Evolutionary conservation across 371 early-diverging fungal genomes (phyloP), one percentile per base, ranked within the genome.

Genomic region (Saksenaea oblongispora): DNA sequence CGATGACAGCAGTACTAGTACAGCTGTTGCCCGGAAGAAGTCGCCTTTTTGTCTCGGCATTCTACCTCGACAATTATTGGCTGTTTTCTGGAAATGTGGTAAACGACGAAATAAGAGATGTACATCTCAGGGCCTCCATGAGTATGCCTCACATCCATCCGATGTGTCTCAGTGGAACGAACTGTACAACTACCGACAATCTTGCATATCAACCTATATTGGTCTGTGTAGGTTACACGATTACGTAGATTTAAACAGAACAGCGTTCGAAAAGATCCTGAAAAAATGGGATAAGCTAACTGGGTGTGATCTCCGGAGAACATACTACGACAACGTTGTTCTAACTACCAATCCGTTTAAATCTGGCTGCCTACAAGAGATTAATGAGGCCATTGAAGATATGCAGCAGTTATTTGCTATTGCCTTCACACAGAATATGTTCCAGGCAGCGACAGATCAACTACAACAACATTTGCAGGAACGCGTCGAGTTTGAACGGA

Each of bases 221-320:
- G 35, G 35, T 11, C 47, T 95, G 1, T 84, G 85, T 34, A 94
- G 95, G 56, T 82, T 97, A 11, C 86, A 91, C 54, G 87, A 91
- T 5, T 99, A 90, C 66, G 87, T 89, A 39, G 86, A 91, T 44
- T 84, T 97, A 54, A 98, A 99, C 83, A 75, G 84, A 62, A 94
- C 93, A 0, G 97, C 96, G 10, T 98, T 99, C 73, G 79, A 82
- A 75, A 98, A 96, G 77, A 93, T 97, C 67, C 73, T 97, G 22
- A 97, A 96, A 71, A 97, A 98, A 77, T 94, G 89, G 68, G 98
- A 98, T 81, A 97, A 95, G 34, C 87, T 91, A 34, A 84, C 90
- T 1, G 73, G 75, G 17, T 74, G 74, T 15, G 76, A 82, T 15
- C 81, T 89, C 47, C 63, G 65, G 9, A 35, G 58, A 17, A 47